A percentile compares a stretch with the other conserved stretches of the same genome.
phyloP scores from a whole-genome alignment of 257 asterid species.

The Gynochthodes officinalis region DNA sequence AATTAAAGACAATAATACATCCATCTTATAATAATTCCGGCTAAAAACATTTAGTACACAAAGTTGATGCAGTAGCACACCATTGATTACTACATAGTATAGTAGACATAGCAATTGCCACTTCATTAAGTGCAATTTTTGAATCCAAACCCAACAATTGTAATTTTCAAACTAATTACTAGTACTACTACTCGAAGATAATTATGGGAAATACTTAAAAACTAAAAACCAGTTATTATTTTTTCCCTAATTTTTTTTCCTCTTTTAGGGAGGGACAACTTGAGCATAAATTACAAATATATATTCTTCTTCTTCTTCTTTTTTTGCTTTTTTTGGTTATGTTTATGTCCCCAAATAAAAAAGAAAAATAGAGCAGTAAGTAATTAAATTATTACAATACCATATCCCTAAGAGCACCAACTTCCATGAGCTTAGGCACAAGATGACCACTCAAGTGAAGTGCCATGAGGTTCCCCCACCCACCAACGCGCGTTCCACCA shows the following conservation, averaged over 20 bases:
- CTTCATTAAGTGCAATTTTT: constrained; percentile 3
- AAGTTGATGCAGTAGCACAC: constrained; percentile 1
- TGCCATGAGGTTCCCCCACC: constrained; percentile 74
- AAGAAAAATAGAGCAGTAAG: constrained; percentile 5
- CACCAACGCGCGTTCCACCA: constrained; percentile 87
- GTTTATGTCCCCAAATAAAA: constrained; percentile 7
- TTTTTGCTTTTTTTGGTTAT: too few relatives aligned
- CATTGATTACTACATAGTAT: neutral
- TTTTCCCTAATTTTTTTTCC: constrained; percentile 8
- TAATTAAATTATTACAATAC: constrained; percentile 27
- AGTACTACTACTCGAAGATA: neutral
- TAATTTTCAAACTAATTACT: neutral
- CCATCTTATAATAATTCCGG: constrained; percentile 7
- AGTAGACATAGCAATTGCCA: constrained; percentile 2
- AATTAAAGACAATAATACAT: neutral
- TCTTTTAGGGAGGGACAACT: neutral
- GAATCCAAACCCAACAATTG: neutral
- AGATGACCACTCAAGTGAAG: constrained; percentile 78
- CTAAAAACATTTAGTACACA: constrained; percentile 9
- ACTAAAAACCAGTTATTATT: neutral
- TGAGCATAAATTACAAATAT: constrained; percentile 5
- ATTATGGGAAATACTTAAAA: neutral
- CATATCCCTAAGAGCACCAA: constrained; percentile 59
- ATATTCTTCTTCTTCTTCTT: neutral
- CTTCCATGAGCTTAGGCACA: constrained; percentile 83